These are phyloP conservation scores for Lepidopterella palustris DNA, from an alignment of 495 filamentous ascomycete species.

Conservation along the genomic window DNA sequence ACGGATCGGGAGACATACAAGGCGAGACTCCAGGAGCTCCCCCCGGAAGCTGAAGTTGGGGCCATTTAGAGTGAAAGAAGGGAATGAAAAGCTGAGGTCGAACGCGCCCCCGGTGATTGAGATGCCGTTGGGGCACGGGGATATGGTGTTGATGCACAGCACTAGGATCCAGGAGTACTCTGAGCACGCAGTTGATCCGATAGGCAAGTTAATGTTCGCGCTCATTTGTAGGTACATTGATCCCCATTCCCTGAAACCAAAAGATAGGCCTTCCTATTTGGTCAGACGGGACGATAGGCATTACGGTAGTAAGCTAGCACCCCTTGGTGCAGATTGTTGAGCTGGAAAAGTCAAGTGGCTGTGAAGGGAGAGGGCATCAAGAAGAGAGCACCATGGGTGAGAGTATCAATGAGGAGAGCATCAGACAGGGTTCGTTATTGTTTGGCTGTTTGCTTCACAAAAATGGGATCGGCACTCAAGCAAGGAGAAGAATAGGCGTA, in stretches of 20 bases:
- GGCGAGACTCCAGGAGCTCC: conserved; percentile 31
- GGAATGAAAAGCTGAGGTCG: conserved; percentile 29
- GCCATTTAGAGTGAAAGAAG: too few relatives aligned
- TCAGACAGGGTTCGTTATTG: too few relatives aligned
- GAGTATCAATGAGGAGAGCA: too few relatives aligned
- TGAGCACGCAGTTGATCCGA: conserved; percentile 59
- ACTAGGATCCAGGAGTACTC: conserved; percentile 61
- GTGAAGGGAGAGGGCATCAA: too few relatives aligned
- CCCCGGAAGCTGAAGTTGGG: conserved; percentile 28
- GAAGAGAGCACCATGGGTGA: too few relatives aligned
- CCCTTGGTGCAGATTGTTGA: neutral
- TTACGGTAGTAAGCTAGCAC: conserved; percentile 17
- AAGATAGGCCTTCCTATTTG: conserved; percentile 30
- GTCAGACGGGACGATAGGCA: conserved; percentile 23
- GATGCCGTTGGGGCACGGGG: conserved; percentile 61
- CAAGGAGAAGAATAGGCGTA: too few relatives aligned
- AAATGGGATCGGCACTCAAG: too few relatives aligned
- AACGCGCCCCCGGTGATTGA: conserved; percentile 30
- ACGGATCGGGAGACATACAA: conserved; percentile 18
- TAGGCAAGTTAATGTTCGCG: conserved; percentile 58
- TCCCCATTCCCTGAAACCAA: conserved; percentile 37
- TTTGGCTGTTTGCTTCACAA: too few relatives aligned
- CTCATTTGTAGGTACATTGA: conserved; percentile 53
- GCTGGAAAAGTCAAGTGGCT: too few relatives aligned
- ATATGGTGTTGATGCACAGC: conserved; percentile 80